Evolutionary conservation across 345 rosid species (phyloP), one percentile per base, ranked within the genome.

Genomic region (Toxicodendron radicans): DNA sequence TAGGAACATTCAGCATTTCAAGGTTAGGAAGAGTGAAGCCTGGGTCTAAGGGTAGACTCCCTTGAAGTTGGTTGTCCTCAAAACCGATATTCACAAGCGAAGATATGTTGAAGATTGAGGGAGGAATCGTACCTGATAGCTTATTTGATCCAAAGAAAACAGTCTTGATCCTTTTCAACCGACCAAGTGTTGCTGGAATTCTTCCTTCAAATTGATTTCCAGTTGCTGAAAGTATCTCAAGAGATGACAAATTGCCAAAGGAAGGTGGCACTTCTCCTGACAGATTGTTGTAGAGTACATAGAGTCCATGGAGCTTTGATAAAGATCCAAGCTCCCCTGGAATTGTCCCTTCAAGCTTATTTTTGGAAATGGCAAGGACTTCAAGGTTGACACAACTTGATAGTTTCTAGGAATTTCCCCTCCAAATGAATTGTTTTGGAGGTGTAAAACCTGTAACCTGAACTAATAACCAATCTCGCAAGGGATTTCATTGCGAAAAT

Each of bases 81-180:
- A 65, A 1, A 0, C 43, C 41, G 0, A 85, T 7, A 0, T 0
- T 0, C 9, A 10, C 10, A 13, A 79, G 0, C 1, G 80, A 71
- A 18, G 86, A 78, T 7, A 73, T 70, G 69, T 87, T 85, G 81
- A 17, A 79, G 0, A 85, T 24, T 1, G 79, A 74, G 0, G 76
- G 54, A 4, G 83, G 85, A 27, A 83, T 18, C 0, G 14, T 43
- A 58, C 78, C 79, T 0, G 74, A 79, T 12, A 79, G 33, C 18
- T 7, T 35, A 10, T 81, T 77, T 1, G 0, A 24, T 0, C 27
- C 7, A 8, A 74, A 30, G 1, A 0, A 0, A 2, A 81, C 11
- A 16, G 0, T 0, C 1, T 5, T 0, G 1, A 84, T 30, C 0
- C 58, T 67, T 41, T 63, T 67, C 13, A 80, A 8, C 7, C 58